Percentiles rank a stretch among this genome's conserved stretches.
These are phyloP conservation scores for Colletotrichum ledebouriae DNA, from an alignment of 2,329 filamentous ascomycete species.

Conservation along the genomic window DNA sequence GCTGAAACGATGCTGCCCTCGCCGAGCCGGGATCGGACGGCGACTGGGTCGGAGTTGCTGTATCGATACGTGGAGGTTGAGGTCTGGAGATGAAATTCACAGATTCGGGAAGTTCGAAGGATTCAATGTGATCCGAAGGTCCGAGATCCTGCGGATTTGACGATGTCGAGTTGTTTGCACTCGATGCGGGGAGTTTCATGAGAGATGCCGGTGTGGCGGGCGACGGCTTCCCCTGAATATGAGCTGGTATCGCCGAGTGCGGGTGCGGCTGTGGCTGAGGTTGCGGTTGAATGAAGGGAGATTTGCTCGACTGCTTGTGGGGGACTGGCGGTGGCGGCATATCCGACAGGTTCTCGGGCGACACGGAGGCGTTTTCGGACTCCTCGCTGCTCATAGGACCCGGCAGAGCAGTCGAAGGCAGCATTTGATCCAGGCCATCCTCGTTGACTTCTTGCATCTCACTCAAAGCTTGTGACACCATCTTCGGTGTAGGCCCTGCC, in stretches of 20 bases:
- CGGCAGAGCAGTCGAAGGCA: slow-evolving; percentile 41
- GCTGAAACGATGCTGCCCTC: slow-evolving; percentile 65
- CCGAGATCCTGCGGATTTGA: slow-evolving; percentile 56
- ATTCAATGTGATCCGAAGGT: slow-evolving; percentile 66
- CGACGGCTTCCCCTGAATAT: slow-evolving; percentile 60
- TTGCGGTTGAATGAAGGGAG: slow-evolving; percentile 75
- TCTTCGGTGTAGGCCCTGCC: slow-evolving; percentile 64
- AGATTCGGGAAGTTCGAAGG: slow-evolving; percentile 80
- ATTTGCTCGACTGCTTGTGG: slow-evolving; percentile 73
- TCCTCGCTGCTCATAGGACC: slow-evolving; percentile 59
- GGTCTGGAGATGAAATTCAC: slow-evolving; percentile 61
- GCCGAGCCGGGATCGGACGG: slow-evolving; percentile 56
- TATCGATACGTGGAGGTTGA: slow-evolving; percentile 63
- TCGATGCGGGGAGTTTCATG: slow-evolving; percentile 78
- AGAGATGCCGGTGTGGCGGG: slow-evolving; percentile 90
- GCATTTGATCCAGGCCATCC: slow-evolving; percentile 50
- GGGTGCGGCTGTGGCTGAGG: slow-evolving; percentile 47
- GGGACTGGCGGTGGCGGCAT: slow-evolving; percentile 79
- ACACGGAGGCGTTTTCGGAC: slow-evolving; percentile 76
- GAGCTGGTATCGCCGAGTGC: slow-evolving; percentile 45
- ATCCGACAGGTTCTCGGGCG: slow-evolving; percentile 72
- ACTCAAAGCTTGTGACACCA: slow-evolving; percentile 67
- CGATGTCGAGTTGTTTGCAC: slow-evolving; percentile 56
- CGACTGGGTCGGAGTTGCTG: slow-evolving; percentile 60
- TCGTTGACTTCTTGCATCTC: slow-evolving; percentile 63